phyloP scores from a whole-genome alignment of 2,329 filamentous ascomycete genomes.

The Sporothrix humicola region DNA sequence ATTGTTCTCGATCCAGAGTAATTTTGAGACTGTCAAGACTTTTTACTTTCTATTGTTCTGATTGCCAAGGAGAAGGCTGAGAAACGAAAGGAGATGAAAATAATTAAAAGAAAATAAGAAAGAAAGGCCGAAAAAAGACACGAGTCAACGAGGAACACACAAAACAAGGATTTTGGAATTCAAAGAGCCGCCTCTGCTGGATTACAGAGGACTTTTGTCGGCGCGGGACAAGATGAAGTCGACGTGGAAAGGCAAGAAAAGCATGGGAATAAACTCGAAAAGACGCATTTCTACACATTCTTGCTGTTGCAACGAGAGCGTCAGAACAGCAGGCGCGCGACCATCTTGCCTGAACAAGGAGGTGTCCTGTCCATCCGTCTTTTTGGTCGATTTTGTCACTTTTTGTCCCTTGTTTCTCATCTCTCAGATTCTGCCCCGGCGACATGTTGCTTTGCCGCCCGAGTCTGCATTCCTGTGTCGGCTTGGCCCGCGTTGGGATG shows the following conservation, averaged over 20 bases:
- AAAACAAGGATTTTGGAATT: constrained; percentile 3
- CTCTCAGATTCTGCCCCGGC: background rate
- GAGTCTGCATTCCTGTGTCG: constrained; percentile 4
- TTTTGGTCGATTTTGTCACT: background rate
- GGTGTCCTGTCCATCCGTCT: constrained; percentile 1
- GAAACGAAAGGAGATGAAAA: background rate
- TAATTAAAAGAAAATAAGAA: background rate
- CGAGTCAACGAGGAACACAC: too few relatives aligned
- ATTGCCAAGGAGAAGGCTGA: background rate
- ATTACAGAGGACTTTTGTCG: background rate
- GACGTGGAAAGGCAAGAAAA: background rate
- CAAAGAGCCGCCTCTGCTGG: background rate
- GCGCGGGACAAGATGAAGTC: background rate
- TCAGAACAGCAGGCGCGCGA: background rate
- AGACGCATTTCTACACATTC: background rate
- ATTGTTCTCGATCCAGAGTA: too few relatives aligned
- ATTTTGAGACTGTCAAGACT: background rate
- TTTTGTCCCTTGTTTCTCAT: background rate
- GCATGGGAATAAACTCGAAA: background rate
- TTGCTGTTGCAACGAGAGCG: background rate
- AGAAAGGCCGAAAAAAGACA: background rate
- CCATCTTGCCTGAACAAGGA: constrained; percentile 13
- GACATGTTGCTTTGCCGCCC: constrained; percentile 24
- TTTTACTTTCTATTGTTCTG: background rate
- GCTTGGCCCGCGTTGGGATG: constrained; percentile 1